phyloP scores from a whole-genome alignment of 164 flowering plant species.

The Nymphaea thermarum region DNA sequence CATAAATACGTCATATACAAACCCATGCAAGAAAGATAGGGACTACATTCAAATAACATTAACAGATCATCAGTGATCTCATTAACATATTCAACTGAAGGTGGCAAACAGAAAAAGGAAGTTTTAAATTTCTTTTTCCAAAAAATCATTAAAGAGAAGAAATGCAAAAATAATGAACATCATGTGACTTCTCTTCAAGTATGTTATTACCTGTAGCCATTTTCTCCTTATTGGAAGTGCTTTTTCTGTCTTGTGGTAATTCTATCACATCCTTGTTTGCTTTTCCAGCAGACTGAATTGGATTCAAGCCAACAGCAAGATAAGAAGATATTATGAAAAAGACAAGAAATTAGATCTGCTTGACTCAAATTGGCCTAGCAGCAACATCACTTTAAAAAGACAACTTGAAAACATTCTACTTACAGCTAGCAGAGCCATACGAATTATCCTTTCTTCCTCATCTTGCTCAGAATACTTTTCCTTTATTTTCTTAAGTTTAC shows the following conservation, averaged over 20 bases:
- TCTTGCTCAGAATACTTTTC: constrained; percentile 94
- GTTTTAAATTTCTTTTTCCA: too few species aligned
- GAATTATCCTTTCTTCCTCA: constrained; percentile 80
- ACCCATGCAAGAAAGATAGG: too few species aligned
- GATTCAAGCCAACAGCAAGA: background rate
- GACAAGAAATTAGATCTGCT: background rate
- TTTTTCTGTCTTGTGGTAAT: constrained; percentile 16
- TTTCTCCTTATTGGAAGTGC: constrained; percentile 11
- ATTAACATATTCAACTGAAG: too few species aligned
- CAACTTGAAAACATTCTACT: constrained; percentile 19
- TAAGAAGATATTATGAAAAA: too few species aligned
- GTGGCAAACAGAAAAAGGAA: too few species aligned
- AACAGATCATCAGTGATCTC: too few species aligned
- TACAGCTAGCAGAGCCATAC: constrained; percentile 88
- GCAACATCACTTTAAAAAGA: too few species aligned
- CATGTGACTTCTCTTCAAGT: background rate
- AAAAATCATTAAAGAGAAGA: too few species aligned
- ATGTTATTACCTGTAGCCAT: background rate
- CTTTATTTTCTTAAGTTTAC: constrained; percentile 89
- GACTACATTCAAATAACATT: too few species aligned
- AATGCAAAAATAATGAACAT: too few species aligned
- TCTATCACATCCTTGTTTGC: constrained; percentile 26
- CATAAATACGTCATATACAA: too few species aligned
- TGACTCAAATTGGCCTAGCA: background rate
- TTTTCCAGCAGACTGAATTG: constrained; percentile 70